Conservation (phyloP, 2,329 filamentous ascomycete species). For the Chaetothyriales sp. region DNA sequence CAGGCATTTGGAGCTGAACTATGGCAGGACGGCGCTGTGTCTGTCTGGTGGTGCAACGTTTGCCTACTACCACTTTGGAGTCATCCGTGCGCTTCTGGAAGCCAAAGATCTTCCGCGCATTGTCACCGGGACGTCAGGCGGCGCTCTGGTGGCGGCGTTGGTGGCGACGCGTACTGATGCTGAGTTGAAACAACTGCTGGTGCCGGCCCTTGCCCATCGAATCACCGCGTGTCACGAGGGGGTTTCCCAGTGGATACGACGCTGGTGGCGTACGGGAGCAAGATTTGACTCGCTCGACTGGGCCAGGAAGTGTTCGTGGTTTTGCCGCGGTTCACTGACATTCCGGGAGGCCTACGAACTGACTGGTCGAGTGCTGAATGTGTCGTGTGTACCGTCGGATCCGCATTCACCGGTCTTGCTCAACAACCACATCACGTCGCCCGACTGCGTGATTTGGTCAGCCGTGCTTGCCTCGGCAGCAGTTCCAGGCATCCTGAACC, state of each 20-base stretch:
- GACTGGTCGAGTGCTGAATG: conserved; percentile 86
- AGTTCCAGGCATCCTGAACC: conserved; percentile 89
- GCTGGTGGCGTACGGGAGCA: conserved; percentile 87
- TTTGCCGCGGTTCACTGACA: conserved; percentile 76
- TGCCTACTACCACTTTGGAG: conserved; percentile 92
- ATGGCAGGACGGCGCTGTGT: conserved; percentile 80
- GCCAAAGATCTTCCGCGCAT: conserved; percentile 76
- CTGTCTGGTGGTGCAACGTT: conserved; percentile 87
- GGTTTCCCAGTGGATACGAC: conserved; percentile 56
- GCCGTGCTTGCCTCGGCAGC: conserved; percentile 88
- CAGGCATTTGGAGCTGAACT: conserved; percentile 80
- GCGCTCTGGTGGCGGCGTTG: conserved; percentile 74
- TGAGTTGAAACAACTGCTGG: conserved; percentile 68
- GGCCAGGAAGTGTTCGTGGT: conserved; percentile 77
- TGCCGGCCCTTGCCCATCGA: conserved; percentile 69
- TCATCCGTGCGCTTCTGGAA: conserved; percentile 77
- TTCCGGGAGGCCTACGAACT: conserved; percentile 90
- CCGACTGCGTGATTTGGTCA: conserved; percentile 97
- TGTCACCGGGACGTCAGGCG: conserved; percentile 91
- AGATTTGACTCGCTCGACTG: conserved; percentile 88
- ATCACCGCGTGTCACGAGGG: conserved; percentile 77
- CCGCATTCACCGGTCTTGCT: conserved; percentile 85
- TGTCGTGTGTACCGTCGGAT: conserved; percentile 88
- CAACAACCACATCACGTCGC: conserved; percentile 86
- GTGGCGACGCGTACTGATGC: conserved; percentile 83